Conservation (phyloP, 768 basidiomycete species). For the Heimioporus sp. region DNA sequence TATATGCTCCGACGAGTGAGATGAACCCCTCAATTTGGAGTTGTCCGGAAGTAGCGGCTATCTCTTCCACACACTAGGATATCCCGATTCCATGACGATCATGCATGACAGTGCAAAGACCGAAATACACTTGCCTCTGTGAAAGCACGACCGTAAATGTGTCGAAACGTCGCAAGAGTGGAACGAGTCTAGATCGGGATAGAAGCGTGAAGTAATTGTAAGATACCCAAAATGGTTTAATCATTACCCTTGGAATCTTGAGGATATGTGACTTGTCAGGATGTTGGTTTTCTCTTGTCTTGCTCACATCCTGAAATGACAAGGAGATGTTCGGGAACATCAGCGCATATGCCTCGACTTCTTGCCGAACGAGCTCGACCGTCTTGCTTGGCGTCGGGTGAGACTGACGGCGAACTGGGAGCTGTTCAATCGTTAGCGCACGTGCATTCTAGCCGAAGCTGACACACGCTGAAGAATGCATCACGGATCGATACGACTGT, state of each 20-base stretch:
- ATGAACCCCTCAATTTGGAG: constrained; percentile 79
- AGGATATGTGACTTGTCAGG: constrained; percentile 45
- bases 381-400: constrained; percentile 61
- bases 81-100: constrained; percentile 15
- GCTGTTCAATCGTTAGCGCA: constrained; percentile 39
- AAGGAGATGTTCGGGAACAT: constrained; percentile 72
- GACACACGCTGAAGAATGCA: constrained; percentile 81
- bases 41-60: constrained; percentile 47
- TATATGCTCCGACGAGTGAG: constrained; percentile 69
- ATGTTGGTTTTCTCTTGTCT: constrained; percentile 30
- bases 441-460: not conserved
- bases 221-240: constrained; percentile 10
- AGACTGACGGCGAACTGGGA: constrained; percentile 76
- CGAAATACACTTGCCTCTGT: constrained; percentile 51
- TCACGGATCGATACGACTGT: constrained; percentile 85
- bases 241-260: constrained; percentile 63
- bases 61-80: constrained; percentile 64
- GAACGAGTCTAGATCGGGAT: constrained; percentile 54
- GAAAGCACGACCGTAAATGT: constrained; percentile 70
- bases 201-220: constrained; percentile 15
- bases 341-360: constrained; percentile 71
- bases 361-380: constrained; percentile 63
- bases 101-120: not conserved
- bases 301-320: constrained; percentile 56
- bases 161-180: constrained; percentile 63